Conservation (phyloP, 768 basidiomycete species). For the Xerocomus potaroensis region DNA sequence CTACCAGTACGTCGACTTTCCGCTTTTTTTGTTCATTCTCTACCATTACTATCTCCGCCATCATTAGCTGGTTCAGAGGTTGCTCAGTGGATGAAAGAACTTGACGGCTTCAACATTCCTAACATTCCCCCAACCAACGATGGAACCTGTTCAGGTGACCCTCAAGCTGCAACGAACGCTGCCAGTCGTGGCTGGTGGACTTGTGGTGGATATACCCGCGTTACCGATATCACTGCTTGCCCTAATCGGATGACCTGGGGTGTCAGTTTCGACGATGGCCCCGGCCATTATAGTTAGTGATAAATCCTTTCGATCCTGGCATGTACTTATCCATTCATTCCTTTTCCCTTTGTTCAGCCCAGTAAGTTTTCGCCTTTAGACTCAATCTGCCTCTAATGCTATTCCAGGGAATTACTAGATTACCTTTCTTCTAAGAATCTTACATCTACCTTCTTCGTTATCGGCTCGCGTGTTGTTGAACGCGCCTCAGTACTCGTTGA, state of each 20-base stretch:
- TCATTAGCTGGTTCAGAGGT: conserved; percentile 43
- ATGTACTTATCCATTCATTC: conserved; percentile 5
- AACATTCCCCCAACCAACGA: conserved; percentile 56
- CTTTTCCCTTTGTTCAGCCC: conserved; percentile 35
- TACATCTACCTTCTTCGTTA: conserved; percentile 86
- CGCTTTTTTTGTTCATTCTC: neutral
- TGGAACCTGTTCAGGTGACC: conserved; percentile 64
- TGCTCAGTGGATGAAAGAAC: conserved; percentile 69
- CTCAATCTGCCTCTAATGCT: too few species aligned
- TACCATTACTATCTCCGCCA: neutral
- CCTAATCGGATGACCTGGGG: conserved; percentile 73
- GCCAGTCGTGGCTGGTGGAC: conserved; percentile 86
- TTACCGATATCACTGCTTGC: conserved; percentile 60
- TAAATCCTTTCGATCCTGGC: neutral
- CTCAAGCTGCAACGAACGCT: conserved; percentile 51
- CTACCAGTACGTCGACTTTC: conserved; percentile 43
- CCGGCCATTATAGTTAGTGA: conserved; percentile 70
- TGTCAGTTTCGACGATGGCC: conserved; percentile 86
- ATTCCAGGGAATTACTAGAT: conserved; percentile 57
- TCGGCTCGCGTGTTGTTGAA: conserved; percentile 81
- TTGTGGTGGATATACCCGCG: conserved; percentile 67
- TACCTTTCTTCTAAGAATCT: conserved; percentile 63
- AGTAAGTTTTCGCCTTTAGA: too few species aligned
- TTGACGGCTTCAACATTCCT: conserved; percentile 69
- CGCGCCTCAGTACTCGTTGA: conserved; percentile 70